A percentile compares a stretch with the other conserved stretches of the same genome.
These are phyloP conservation scores for Dicorynia guianensis DNA, from an alignment of 306 rosid genomes.

Conservation along the genomic window DNA sequence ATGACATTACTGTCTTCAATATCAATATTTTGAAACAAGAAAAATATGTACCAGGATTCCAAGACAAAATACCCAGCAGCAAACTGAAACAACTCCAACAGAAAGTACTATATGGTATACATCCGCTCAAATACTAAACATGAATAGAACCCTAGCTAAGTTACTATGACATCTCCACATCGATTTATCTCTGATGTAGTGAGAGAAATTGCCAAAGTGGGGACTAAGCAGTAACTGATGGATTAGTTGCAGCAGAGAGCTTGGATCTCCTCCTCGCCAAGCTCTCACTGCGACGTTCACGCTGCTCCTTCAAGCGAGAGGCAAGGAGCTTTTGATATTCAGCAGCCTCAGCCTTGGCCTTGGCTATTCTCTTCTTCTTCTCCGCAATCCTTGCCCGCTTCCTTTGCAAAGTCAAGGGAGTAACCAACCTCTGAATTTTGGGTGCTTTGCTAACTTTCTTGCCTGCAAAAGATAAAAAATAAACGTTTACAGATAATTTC, in stretches of 20 bases:
- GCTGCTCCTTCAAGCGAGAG: slow-evolving; percentile 55
- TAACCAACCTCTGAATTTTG: slow-evolving; percentile 50
- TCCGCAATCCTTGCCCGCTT: slow-evolving; percentile 51
- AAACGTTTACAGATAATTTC: too few relatives aligned
- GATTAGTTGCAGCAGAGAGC: slow-evolving; percentile 45
- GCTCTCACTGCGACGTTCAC: slow-evolving; percentile 52
- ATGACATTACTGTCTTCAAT: too few relatives aligned
- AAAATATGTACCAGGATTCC: too few relatives aligned
- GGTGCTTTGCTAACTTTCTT: slow-evolving; percentile 59
- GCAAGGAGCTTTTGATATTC: slow-evolving; percentile 59
- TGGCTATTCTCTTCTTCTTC: slow-evolving; percentile 52
- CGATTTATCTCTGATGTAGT: too few relatives aligned
- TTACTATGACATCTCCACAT: too few relatives aligned
- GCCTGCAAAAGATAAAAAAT: slow-evolving; percentile 26
- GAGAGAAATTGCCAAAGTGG: too few relatives aligned
- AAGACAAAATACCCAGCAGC: too few relatives aligned
- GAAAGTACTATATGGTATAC: too few relatives aligned
- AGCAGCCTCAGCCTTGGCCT: slow-evolving; percentile 56
- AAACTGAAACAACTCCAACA: too few relatives aligned
- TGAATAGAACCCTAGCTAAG: too few relatives aligned
- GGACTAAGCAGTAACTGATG: slow-evolving; percentile 26
- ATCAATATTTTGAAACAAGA: too few relatives aligned
- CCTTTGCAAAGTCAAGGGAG: slow-evolving; percentile 57
- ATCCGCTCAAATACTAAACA: too few relatives aligned
- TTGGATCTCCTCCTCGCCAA: slow-evolving; percentile 49